Evolutionary conservation across 2,329 filamentous ascomycete species (phyloP), one percentile per base, ranked within the genome.

Genomic region (Colletotrichum abscissum): DNA sequence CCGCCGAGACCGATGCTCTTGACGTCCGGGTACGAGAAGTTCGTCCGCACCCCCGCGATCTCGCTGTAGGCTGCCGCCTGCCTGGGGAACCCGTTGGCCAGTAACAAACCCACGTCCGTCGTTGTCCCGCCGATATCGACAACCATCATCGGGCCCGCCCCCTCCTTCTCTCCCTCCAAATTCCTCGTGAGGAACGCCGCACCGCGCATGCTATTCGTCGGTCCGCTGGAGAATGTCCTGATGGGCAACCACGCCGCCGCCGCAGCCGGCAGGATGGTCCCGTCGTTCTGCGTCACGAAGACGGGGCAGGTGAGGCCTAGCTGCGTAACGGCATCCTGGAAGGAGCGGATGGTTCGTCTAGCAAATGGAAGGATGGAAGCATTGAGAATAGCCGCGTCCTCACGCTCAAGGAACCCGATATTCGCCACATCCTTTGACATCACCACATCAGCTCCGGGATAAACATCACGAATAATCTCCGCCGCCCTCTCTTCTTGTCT

Each of bases 111-210:
- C 7, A 92, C 89, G 75, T 93, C 91, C 0, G 90, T 89, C 0
- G 91, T 93, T 0, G 91, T 93, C 3, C 91, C 91, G 0, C 91
- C 91, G 65, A 93, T 89, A 77, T 93, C 91, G 2, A 92, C 88
- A 0, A 93, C 91, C 82, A 92, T 89, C 76, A 86, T 81, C 0
- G 82, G 80, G 66, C 85, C 81, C 2, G 82, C 79, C 66, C 85
- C 81, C 2, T 80, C 78, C 38, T 42, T 42, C 1, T 19, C 16
- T 19, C 16, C 5, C 38, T 42, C 3, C 14, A 42, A 7, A 6
- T 7, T 7, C 49, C 84, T 81, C 0, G 84, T 82, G 12, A 93
- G 81, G 69, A 91, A 92, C 0, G 90, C 91, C 3, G 90, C 90
- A 1, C 90, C 90, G 64, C 88, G 86, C 84, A 91, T 90, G 69